Evolutionary conservation across 495 filamentous ascomycete species (phyloP).

Genomic region (Hamigera avellanea): DNA sequence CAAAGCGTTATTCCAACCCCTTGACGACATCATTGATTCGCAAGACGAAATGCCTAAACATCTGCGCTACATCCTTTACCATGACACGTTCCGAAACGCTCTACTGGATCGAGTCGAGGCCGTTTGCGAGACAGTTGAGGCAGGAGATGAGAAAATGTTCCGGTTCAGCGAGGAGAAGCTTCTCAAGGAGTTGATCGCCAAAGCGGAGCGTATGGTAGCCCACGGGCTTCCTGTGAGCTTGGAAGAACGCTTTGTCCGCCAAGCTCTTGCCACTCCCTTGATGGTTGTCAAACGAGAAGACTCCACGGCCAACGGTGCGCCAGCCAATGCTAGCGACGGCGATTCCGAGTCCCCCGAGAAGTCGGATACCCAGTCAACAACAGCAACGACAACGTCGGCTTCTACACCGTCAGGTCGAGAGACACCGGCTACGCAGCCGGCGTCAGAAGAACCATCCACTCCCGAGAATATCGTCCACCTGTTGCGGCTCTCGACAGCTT

Average conservation of each 20-base stretch:
- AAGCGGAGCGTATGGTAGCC: slow-evolving; percentile 58
- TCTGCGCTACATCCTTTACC: slow-evolving; percentile 43
- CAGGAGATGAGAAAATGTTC: slow-evolving; percentile 73
- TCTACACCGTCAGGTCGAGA: slow-evolving; percentile 32
- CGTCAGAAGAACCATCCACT: slow-evolving; percentile 18
- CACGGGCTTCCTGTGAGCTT: slow-evolving; percentile 62
- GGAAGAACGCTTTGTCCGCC: slow-evolving; percentile 73
- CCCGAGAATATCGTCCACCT: slow-evolving; percentile 44
- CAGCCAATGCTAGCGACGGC: slow-evolving; percentile 7
- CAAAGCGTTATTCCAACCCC: slow-evolving; percentile 59
- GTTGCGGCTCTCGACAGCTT: slow-evolving; percentile 60
- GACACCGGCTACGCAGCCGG: slow-evolving; percentile 18
- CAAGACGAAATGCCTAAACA: slow-evolving; percentile 44
- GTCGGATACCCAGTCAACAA: slow-evolving; percentile 22
- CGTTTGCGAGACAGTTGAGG: slow-evolving; percentile 69
- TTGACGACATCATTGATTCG: slow-evolving; percentile 71
- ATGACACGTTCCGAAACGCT: slow-evolving; percentile 24
- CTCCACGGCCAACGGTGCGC: slow-evolving; percentile 7
- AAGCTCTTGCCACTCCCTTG: slow-evolving; percentile 64
- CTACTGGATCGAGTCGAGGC: slow-evolving; percentile 44
- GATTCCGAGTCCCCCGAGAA: slow-evolving; percentile 20
- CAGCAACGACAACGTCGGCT: slow-evolving; percentile 24
- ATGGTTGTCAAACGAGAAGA: slow-evolving; percentile 46
- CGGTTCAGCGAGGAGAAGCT: slow-evolving; percentile 62
- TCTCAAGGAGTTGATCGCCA: slow-evolving; percentile 50